phyloP scores from a whole-genome alignment of 331 rosid genomes.

The Phaseolus coccineus region DNA sequence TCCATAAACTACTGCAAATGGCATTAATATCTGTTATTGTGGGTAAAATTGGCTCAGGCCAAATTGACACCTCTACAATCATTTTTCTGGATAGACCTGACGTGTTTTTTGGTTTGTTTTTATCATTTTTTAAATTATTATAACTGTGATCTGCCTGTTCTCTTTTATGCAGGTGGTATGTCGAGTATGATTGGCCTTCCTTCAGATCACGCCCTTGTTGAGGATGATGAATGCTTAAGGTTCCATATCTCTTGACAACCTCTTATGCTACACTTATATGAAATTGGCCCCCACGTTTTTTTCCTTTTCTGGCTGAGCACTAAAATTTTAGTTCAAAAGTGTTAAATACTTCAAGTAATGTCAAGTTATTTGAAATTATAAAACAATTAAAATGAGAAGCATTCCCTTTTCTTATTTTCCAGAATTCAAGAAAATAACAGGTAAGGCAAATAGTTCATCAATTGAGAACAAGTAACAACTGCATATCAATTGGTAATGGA shows the following conservation, averaged over 20 bases:
- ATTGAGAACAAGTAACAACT: not conserved
- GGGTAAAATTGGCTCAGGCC: not conserved
- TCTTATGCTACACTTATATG: constrained; percentile 27
- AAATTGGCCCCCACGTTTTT: constrained; percentile 1
- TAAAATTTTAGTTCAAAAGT: constrained; percentile 10
- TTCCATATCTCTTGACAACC: constrained; percentile 48
- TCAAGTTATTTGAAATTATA: not conserved
- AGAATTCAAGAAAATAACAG: constrained; percentile 32
- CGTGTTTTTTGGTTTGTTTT: constrained; percentile 31
- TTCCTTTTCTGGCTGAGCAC: constrained; percentile 39
- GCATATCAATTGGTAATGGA: not conserved
- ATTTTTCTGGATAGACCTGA: constrained; percentile 7
- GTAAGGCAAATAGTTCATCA: constrained; percentile 21
- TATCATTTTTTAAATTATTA: not conserved
- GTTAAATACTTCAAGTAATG: not conserved
- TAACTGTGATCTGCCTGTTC: constrained; percentile 32
- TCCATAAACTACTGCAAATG: constrained; percentile 6
- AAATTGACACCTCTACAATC: not conserved
- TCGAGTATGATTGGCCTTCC: constrained; percentile 90
- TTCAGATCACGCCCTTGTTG: constrained; percentile 89
- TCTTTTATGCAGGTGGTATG: constrained; percentile 71
- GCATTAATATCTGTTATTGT: not conserved
- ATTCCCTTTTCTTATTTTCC: not conserved
- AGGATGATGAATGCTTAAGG: constrained; percentile 93
- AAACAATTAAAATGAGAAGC: constrained; percentile 9